Evolutionary conservation across 768 basidiomycete species (phyloP).

Genomic region (Boletus coccyginus): DNA sequence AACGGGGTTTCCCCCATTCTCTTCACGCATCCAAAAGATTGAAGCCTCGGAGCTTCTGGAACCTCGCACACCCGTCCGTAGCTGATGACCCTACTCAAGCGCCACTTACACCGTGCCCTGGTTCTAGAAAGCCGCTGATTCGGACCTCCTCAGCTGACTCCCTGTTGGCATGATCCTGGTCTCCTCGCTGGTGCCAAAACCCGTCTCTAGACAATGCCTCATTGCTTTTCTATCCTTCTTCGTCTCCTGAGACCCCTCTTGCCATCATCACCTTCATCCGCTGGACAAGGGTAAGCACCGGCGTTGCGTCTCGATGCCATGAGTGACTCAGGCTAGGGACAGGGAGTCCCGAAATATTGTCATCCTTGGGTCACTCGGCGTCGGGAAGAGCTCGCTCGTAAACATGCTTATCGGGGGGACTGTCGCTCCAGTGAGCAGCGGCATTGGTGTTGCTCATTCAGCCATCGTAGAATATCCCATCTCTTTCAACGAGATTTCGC

Average conservation of each 20-base stretch:
- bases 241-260: not conserved
- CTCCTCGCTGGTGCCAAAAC: not conserved
- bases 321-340: not conserved
- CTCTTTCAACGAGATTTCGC: not conserved
- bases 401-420: conserved; percentile 34
- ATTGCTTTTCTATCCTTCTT: not conserved
- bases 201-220: not conserved
- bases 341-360: conserved; percentile 14
- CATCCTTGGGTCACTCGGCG: conserved; percentile 27
- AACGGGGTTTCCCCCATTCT: not conserved
- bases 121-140: not conserved
- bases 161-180: not conserved
- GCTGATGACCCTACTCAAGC: not conserved
- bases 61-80: not conserved
- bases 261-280: not conserved
- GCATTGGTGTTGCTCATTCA: conserved; percentile 12
- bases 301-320: not conserved
- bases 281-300: conserved; percentile 9
- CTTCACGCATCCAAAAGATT: not conserved
- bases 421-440: conserved; percentile 27
- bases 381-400: conserved; percentile 40
- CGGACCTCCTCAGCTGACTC: not conserved
- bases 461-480: conserved; percentile 12
- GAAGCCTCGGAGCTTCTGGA: not conserved
- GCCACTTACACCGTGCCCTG: not conserved